Evolutionary conservation across 345 rosid species (phyloP).

Genomic region (Brassica juncea): DNA sequence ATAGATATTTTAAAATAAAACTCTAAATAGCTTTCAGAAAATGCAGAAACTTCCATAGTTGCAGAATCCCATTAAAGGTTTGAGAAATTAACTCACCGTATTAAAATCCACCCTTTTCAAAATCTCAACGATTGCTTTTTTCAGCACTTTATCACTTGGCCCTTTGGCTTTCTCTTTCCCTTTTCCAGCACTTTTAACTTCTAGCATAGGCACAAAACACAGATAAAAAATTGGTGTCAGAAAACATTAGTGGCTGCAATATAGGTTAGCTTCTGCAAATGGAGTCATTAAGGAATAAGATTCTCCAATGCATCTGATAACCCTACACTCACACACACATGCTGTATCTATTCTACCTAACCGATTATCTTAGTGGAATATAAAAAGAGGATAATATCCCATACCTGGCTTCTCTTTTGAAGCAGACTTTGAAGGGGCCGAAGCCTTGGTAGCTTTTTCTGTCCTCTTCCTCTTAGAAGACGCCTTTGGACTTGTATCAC

Average conservation of each 20-base stretch:
- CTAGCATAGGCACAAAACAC: slow-evolving; percentile 25
- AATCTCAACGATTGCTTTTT: slow-evolving; percentile 67
- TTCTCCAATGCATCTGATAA: slow-evolving; percentile 12
- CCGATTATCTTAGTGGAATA: not conserved
- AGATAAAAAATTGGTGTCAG: slow-evolving; percentile 20
- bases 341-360: not conserved
- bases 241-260: slow-evolving; percentile 17
- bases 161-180: slow-evolving; percentile 65
- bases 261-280: slow-evolving; percentile 11
- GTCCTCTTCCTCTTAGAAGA: slow-evolving; percentile 62
- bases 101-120: slow-evolving; percentile 88
- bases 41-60: not conserved
- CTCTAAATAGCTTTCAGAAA: slow-evolving; percentile 16
- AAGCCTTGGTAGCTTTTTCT: slow-evolving; percentile 46
- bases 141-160: slow-evolving; percentile 62
- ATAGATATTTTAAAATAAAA: slow-evolving; percentile 8
- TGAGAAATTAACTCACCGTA: slow-evolving; percentile 55
- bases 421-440: slow-evolving; percentile 52
- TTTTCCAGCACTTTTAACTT: slow-evolving; percentile 58
- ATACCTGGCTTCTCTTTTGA: slow-evolving; percentile 70
- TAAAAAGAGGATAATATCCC: not conserved
- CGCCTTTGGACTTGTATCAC: slow-evolving; percentile 59
- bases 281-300: slow-evolving; percentile 8
- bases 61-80: not conserved
- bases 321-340: not conserved